These are phyloP conservation scores for Pichia kudriavzevii DNA, from an alignment of 1,139 yeast species.

Conservation along the genomic window DNA sequence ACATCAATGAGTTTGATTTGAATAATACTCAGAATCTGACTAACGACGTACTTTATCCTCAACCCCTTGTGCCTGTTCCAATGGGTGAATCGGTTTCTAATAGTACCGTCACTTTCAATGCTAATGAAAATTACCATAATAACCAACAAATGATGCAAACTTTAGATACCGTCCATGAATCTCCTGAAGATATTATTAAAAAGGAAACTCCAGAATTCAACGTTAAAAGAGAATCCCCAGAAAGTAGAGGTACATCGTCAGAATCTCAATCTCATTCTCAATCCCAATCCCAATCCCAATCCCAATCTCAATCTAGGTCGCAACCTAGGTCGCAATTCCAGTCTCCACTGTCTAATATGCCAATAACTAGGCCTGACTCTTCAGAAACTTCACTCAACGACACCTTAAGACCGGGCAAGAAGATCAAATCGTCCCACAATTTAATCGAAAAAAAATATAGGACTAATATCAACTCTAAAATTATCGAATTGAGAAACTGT, in stretches of 20 bases:
- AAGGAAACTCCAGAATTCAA: constrained; percentile 6
- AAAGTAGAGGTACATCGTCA: not conserved
- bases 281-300: not conserved
- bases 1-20: constrained; percentile 10
- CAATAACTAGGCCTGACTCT: too few relatives aligned
- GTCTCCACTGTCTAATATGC: too few relatives aligned
- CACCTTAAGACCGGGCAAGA: constrained; percentile 23
- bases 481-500: constrained; percentile 62
- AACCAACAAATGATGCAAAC: constrained; percentile 11
- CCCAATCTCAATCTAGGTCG: not conserved
- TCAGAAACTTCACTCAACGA: too few relatives aligned
- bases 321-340: constrained; percentile 1
- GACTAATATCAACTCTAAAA: constrained; percentile 69
- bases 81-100: constrained; percentile 27
- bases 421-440: constrained; percentile 61
- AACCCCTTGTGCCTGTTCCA: constrained; percentile 19
- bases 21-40: constrained; percentile 7
- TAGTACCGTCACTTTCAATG: constrained; percentile 23
- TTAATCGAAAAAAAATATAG: constrained; percentile 75
- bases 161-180: constrained; percentile 18
- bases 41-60: constrained; percentile 16
- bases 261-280: not conserved
- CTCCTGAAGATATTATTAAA: constrained; percentile 14
- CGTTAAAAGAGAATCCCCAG: constrained; percentile 1
- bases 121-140: constrained; percentile 13